Evolutionary conservation across 768 basidiomycete genomes (phyloP), one percentile per base, ranked within the genome.

Genomic region (Pholiota molesta): DNA sequence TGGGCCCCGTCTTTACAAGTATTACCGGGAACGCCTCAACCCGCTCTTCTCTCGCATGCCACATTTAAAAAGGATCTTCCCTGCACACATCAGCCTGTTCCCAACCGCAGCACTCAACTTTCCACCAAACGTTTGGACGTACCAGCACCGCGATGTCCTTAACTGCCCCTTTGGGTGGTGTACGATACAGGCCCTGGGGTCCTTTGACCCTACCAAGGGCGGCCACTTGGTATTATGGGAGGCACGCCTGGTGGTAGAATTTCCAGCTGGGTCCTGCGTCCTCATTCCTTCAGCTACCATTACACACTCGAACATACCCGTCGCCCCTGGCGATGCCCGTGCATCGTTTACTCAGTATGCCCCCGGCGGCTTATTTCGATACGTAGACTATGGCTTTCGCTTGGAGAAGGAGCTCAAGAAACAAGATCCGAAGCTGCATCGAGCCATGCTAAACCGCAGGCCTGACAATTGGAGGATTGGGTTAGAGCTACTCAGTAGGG

Each of bases 251-350:
- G 29, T 62, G n/a, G 49, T 62, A 0, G 53, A 62, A 52, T 65
- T 62, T 45, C 65, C 65, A 17, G n/a, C 61, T 1, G 61, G 61
- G 0, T 60, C 61, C 14, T 26, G 40, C 5, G 52, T 60, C 26
- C 45, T 65, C 23, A 37, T 65, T 17, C 61, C 61, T 4, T 65
- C 64, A 0, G 61, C 64, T 2, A 35, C 40, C 14, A 53, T 66
- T n/a, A n/a, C 39, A 0, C 65, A 66, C 40, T 66, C 62, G 1
- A 66, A 63, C 52, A 55, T 35, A 9, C 33, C 65, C 9, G 40
- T 63, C 23, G 35, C 35, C 4, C 2, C 19, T 1, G 40, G 57
- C 9, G 59, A 60, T 14, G 31, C 10, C 47, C 53, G 59, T 5
- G 29, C 10, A 8, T 63, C 62, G 1, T 33, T 66, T 19, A 57